A percentile compares a stretch with the other conserved stretches of the same genome.
Evolutionary conservation across 352 stramenopile species (phyloP).

Genomic region (Phytopythium mirpurense): DNA sequence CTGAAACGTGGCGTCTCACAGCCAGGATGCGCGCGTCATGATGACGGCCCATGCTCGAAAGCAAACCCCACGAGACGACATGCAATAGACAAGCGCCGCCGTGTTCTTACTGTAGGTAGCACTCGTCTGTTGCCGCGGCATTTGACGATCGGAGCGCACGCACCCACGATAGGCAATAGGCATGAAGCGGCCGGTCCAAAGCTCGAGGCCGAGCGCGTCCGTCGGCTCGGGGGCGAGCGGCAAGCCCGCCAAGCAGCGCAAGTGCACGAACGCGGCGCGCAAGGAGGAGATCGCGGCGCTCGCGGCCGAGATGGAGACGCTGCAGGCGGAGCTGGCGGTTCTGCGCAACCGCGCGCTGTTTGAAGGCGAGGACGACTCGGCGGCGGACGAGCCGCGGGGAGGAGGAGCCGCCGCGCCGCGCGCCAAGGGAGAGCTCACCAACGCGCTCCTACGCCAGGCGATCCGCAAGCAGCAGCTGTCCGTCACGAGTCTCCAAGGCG

Average conservation of each 20-base stretch:
- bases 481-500: slow-evolving; percentile 17
- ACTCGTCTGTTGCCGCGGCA: too few relatives aligned
- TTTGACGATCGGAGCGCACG: too few relatives aligned
- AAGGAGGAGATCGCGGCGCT: slow-evolving; percentile 13
- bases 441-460: slow-evolving; percentile 17
- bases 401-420: slow-evolving; percentile 1
- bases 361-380: slow-evolving; percentile 9
- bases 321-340: slow-evolving; percentile 10
- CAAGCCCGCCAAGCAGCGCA: slow-evolving; percentile 5
- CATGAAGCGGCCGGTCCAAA: background rate
- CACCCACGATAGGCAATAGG: too few relatives aligned
- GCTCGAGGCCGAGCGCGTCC: background rate
- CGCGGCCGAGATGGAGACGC: slow-evolving; percentile 6
- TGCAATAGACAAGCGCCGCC: background rate
- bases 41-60: background rate
- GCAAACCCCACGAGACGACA: background rate
- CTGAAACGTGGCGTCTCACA: too few relatives aligned
- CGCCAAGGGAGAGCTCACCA: slow-evolving; percentile 16
- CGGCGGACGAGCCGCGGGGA: slow-evolving; percentile 2
- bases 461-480: slow-evolving; percentile 23
- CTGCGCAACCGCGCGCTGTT: slow-evolving; percentile 7
- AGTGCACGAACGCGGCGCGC: slow-evolving; percentile 7
- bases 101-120: too few relatives aligned
- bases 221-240: background rate
- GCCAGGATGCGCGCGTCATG: background rate